phyloP scores from a whole-genome alignment of 305 asterid genomes.

The Solanum aculeatissimum region DNA sequence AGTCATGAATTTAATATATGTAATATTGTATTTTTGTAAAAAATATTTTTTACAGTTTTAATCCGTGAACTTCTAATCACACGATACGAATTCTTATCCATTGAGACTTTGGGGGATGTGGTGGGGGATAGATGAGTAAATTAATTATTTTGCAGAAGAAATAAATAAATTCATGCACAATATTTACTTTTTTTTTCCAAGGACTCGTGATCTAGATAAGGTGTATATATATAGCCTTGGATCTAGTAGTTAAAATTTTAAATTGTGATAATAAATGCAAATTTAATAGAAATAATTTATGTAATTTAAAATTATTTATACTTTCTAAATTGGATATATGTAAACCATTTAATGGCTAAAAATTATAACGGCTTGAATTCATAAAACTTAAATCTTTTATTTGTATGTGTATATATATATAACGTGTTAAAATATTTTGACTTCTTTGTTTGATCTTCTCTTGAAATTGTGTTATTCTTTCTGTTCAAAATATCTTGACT shows the following conservation, averaged over 20 bases:
- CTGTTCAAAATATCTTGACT: too few relatives aligned
- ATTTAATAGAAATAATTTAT: not conserved
- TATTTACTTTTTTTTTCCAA: not conserved
- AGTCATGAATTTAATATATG: too few relatives aligned
- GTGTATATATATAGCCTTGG: not conserved
- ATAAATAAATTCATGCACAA: not conserved
- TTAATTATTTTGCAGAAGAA: not conserved
- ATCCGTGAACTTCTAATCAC: not conserved
- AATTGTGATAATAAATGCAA: not conserved
- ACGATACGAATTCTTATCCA: not conserved
- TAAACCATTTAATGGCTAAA: not conserved
- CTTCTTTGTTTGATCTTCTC: not conserved
- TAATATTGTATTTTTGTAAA: too few relatives aligned
- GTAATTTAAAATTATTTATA: not conserved
- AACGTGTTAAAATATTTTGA: too few relatives aligned
- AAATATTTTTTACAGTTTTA: too few relatives aligned
- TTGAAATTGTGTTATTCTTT: not conserved
- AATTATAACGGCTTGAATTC: not conserved
- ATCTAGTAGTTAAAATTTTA: not conserved
- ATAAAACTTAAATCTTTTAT: too few relatives aligned
- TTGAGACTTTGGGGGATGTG: not conserved
- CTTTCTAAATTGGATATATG: not conserved
- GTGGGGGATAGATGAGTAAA: not conserved
- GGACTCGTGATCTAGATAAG: conserved; percentile 1
- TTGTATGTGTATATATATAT: too few relatives aligned